Evolutionary conservation across 495 filamentous ascomycete species (phyloP), one percentile per base, ranked within the genome.

Genomic region (Hypoxylon subgilvum): DNA sequence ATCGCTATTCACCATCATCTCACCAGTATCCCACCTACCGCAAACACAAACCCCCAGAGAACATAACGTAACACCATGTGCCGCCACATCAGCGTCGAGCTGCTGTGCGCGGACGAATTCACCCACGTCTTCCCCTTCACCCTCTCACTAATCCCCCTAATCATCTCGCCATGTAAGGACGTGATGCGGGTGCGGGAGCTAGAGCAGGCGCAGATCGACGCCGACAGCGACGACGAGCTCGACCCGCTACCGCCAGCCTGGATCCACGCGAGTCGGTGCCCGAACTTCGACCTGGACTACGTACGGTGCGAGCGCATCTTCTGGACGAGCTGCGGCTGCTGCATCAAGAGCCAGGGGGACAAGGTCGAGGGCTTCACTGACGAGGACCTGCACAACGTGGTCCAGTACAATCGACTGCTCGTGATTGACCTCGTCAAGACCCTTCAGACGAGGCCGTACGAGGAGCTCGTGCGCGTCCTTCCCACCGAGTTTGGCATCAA

Each of bases 221-320:
- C n/a, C 4, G 6, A 1, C 12, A 13, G 16, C 8, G 28, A 17
- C 16, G 7, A 17, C 19, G 27, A 21, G 3, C 13, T 16, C 35
- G n/a, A 31, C 17, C n/a, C 6, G 19, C 17, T 8, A 6, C 4
- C 41, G 10, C 17, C 40, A 4, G 8, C 14, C 27, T 13, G 13
- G 13, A 7, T 31, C 16, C 30, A 0, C 6, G 55, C 31, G 7
- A 0, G 41, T 4, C 6, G 2, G 0, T 63, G 60, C 23, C 38
- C 21, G 7, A n/a, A 34, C 2, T 54, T 19, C 22, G 19, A 41
- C 4, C 25, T 31, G 2, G 1, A 5, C 2, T 45, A 49, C 17
- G 7, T 38, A 0, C 30, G 54, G 2, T 31, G 32, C 13, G 61
- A 64, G 34, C 53, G 61, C 10, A 18, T 64, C 1, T 64, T 40